A percentile compares a stretch with the other conserved stretches of the same genome.
phyloP scores from a whole-genome alignment of 208 protist genomes.

The Porcisia hertigi region DNA sequence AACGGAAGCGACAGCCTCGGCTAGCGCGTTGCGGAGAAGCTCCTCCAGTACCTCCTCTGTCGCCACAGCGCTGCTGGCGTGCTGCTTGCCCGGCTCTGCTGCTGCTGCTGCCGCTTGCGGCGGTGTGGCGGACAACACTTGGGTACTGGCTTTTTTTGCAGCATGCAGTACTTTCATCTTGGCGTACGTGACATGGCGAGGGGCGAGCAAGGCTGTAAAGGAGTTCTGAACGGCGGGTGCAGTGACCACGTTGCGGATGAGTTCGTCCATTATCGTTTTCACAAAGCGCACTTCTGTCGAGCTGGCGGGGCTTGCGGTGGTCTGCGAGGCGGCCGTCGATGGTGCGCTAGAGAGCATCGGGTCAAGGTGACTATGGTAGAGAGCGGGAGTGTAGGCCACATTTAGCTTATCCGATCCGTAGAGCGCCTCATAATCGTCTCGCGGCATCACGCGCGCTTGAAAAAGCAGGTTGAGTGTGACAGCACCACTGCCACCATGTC shows the following conservation, averaged over 20 bases:
- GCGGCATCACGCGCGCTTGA: slow-evolving; percentile 77
- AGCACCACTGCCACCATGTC: neutral
- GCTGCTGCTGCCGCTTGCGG: neutral
- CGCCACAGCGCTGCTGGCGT: slow-evolving; percentile 7
- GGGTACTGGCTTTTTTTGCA: neutral
- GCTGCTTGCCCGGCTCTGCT: neutral
- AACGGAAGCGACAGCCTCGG: slow-evolving; percentile 16
- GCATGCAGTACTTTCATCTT: slow-evolving; percentile 27
- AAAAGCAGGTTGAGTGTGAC: slow-evolving; percentile 67
- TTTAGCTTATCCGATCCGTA: slow-evolving; percentile 49
- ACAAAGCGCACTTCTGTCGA: slow-evolving; percentile 32
- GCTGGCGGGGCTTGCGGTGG: neutral
- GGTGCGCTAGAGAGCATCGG: neutral
- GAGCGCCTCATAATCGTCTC: slow-evolving; percentile 63
- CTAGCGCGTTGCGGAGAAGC: slow-evolving; percentile 39
- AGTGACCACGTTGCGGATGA: slow-evolving; percentile 66
- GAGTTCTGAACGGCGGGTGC: slow-evolving; percentile 48
- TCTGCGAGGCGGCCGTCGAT: neutral
- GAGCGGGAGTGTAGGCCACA: slow-evolving; percentile 29
- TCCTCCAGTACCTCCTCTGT: slow-evolving; percentile 49
- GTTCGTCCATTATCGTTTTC: slow-evolving; percentile 56
- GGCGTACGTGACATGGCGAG: slow-evolving; percentile 36
- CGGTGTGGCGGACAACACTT: neutral
- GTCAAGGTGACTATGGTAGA: slow-evolving; percentile 22
- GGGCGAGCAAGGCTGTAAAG: slow-evolving; percentile 45